Evolutionary conservation across 1,284 basidiomycete species (phyloP), one percentile per base, ranked within the genome.

Genomic region (Kwoniella shivajii): DNA sequence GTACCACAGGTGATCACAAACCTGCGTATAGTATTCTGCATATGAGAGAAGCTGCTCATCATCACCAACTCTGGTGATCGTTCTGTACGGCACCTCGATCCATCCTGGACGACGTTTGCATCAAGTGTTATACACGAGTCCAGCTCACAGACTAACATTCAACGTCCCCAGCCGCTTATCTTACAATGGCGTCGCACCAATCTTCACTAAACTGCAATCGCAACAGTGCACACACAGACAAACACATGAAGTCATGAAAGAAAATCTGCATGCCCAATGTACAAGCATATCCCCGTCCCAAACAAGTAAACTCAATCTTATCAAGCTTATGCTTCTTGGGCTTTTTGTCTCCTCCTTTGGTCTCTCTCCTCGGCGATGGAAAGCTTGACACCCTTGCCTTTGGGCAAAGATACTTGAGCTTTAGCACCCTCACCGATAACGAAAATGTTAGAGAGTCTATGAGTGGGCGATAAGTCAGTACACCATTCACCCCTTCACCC

Each of bases 381-480:
- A 59, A 73, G 72, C 64, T 70, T 67, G 62, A 71, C 68, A 68
- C 95, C 96, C 85, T 96, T 96, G 82, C 95, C 95, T 83, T 92
- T 94, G 72, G 95, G 95, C 75, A 99, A 83, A 48, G 95, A 98
- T 82, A 99, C 86, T 88, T 92, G 93, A 56, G 95, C 86, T 86
- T 99, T 99, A 79, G 79, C 84, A 61, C 92, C 92, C 82, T 95
- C 88, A 68, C 96, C 95, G 67, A 98, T 92, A 73, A 98, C 89
- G 81, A 99, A 98, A 78, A 99, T 90, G 85, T 99, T 99, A 75
- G 87, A 88, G 65, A 98, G 85, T 78, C 93, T 94, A 46, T 11
- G 18, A n/a, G 24, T 6, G 31, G 36, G 42, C 5, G 16, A 33
- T n/a, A 13, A 10, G 26, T 50, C 36, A 33, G 47, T 3, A 16